phyloP scores from a whole-genome alignment of 2,329 filamentous ascomycete genomes.

The Talaromyces sp. region DNA sequence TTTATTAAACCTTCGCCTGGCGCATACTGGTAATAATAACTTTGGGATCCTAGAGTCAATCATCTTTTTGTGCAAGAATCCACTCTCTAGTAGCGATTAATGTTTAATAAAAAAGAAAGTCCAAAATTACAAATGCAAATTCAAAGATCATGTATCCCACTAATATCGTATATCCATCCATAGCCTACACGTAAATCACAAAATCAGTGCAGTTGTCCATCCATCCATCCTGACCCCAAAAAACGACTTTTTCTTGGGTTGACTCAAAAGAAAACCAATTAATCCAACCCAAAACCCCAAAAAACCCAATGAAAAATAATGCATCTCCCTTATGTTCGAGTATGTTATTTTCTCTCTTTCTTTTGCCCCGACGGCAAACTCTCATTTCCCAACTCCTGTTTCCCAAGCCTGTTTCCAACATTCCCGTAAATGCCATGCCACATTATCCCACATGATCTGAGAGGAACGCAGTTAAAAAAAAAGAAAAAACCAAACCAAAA shows the following conservation, averaged over 20 bases:
- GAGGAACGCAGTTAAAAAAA: not conserved
- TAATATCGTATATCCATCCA: not conserved
- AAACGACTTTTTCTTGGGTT: not conserved
- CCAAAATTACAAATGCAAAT: not conserved
- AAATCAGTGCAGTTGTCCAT: not conserved
- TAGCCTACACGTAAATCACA: not conserved
- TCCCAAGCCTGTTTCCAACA: not conserved
- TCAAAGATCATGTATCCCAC: not conserved
- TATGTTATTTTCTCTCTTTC: not conserved
- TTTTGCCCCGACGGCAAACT: not conserved
- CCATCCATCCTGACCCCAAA: not conserved
- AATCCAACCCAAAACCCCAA: not conserved
- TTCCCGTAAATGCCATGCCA: not conserved
- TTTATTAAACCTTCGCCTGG: too few species aligned
- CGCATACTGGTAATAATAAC: too few species aligned
- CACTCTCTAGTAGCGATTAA: too few species aligned
- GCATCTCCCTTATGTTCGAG: not conserved
- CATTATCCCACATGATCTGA: constrained; percentile 9
- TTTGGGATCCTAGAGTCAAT: too few species aligned
- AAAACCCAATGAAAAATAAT: not conserved
- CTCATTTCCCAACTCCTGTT: not conserved
- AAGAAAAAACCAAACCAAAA: not conserved
- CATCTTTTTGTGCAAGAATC: too few species aligned
- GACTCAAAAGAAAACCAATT: not conserved
- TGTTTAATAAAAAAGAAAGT: not conserved